Percentiles rank a stretch among this genome's conserved stretches.
Evolutionary conservation across 2,329 filamentous ascomycete species (phyloP).

Genomic region (Ascochyta fabae): DNA sequence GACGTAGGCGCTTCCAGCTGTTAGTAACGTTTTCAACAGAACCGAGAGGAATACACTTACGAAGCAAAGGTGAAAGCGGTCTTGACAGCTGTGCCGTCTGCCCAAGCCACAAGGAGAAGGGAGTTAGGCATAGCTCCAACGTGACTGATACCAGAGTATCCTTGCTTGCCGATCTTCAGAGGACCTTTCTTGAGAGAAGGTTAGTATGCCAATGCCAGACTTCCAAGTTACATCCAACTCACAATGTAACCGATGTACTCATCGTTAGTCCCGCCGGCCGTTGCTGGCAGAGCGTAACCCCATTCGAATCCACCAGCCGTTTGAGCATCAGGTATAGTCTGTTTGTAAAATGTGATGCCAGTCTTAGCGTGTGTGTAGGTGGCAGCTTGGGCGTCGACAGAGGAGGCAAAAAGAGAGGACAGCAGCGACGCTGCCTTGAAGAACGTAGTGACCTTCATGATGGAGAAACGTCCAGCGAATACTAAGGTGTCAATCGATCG

Average conservation of each 20-base stretch:
- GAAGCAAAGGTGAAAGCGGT: slow-evolving; percentile 41
- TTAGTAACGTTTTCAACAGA: slow-evolving; percentile 20
- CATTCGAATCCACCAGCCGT: slow-evolving; percentile 45
- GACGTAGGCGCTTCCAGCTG: slow-evolving; percentile 58
- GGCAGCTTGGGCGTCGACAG: slow-evolving; percentile 38
- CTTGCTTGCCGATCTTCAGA: slow-evolving; percentile 33
- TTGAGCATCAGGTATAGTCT: slow-evolving; percentile 30
- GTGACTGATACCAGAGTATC: slow-evolving; percentile 49
- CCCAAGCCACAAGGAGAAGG: slow-evolving; percentile 45
- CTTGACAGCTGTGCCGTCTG: slow-evolving; percentile 34
- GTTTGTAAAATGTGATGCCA: slow-evolving; percentile 40
- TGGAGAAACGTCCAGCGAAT: slow-evolving; percentile 27
- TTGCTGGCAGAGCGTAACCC: slow-evolving; percentile 43
- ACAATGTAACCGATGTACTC: slow-evolving; percentile 50
- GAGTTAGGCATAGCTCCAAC: slow-evolving; percentile 44
- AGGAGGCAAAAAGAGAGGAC: slow-evolving; percentile 39
- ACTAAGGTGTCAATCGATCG: slow-evolving; percentile 17
- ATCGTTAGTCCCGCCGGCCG: slow-evolving; percentile 29
- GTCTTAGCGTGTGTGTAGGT: slow-evolving; percentile 40
- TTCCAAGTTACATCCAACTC: slow-evolving; percentile 5
- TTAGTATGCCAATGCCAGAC: slow-evolving; percentile 12
- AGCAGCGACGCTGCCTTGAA: slow-evolving; percentile 48
- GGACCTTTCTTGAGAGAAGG: slow-evolving; percentile 35
- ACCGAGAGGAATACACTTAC: slow-evolving; percentile 24
- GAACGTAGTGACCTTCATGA: slow-evolving; percentile 45